phyloP scores from a whole-genome alignment of 768 basidiomycete species.

The Agrocybe chaxingu region DNA sequence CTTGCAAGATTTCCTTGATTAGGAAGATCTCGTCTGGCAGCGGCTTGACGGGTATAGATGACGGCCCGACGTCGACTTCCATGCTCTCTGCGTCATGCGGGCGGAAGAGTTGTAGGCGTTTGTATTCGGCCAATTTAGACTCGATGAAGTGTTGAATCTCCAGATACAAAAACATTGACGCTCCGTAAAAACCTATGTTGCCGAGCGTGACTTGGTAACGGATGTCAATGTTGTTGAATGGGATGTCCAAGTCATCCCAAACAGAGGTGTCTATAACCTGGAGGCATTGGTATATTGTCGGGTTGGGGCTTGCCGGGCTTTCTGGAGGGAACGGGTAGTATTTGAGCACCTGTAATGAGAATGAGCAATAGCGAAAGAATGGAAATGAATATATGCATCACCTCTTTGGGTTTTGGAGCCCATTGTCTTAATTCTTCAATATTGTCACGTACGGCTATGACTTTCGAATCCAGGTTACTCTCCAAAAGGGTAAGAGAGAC shows the following conservation, averaged over 20 bases:
- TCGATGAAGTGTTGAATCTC: constrained; percentile 54
- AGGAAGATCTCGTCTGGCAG: constrained; percentile 35
- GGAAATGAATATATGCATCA: constrained; percentile 21
- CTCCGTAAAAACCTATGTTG: constrained; percentile 71
- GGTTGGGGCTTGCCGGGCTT: constrained; percentile 54
- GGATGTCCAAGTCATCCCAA: constrained; percentile 53
- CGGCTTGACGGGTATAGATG: constrained; percentile 13
- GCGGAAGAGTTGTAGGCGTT: constrained; percentile 6
- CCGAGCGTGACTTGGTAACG: constrained; percentile 59
- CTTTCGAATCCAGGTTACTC: constrained; percentile 67
- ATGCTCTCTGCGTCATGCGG: constrained; percentile 13
- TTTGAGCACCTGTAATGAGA: constrained; percentile 47
- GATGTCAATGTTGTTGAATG: constrained; percentile 57
- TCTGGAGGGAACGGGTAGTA: constrained; percentile 52
- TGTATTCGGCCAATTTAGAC: constrained; percentile 29
- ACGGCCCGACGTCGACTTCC: constrained; percentile 12
- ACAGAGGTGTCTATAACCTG: constrained; percentile 32
- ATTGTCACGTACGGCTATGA: constrained; percentile 72
- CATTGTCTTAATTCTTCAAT: constrained; percentile 59
- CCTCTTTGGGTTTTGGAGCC: constrained; percentile 67
- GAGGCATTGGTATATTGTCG: constrained; percentile 37
- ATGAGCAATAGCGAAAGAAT: background rate
- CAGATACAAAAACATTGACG: constrained; percentile 65
- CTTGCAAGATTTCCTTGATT: constrained; percentile 37
- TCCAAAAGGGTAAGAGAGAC: constrained; percentile 65